These are phyloP conservation scores for Xylaria polymorpha DNA, from an alignment of 2,329 filamentous ascomycete genomes.

Conservation along the genomic window DNA sequence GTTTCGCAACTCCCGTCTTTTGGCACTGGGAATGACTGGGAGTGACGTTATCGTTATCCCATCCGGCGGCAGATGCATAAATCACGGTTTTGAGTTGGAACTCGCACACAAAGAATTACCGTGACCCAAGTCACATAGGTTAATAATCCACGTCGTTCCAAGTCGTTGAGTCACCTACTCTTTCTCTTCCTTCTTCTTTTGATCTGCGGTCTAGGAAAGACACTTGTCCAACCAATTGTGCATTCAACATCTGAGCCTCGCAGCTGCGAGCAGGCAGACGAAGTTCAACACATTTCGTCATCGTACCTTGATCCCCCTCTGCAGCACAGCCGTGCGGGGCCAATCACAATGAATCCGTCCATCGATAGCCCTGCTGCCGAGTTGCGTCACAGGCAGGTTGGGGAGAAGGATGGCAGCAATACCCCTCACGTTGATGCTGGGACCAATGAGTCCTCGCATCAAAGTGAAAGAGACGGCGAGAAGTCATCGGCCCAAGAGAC, in stretches of 20 bases:
- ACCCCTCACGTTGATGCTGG: conserved; percentile 38
- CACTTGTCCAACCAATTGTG: not conserved
- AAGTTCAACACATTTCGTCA: conserved; percentile 46
- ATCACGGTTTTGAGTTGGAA: conserved; percentile 6
- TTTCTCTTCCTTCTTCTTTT: conserved; percentile 13
- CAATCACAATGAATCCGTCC: conserved; percentile 42
- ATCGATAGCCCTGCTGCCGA: conserved; percentile 39
- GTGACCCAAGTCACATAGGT: not conserved
- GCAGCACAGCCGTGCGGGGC: conserved; percentile 18
- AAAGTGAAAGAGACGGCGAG: conserved; percentile 27
- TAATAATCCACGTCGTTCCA: not conserved
- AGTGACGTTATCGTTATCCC: conserved; percentile 25
- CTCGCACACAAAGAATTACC: conserved; percentile 15
- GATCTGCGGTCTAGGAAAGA: not conserved
- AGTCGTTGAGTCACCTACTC: not conserved
- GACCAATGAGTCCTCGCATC: conserved; percentile 14
- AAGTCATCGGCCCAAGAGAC: conserved; percentile 37
- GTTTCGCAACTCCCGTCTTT: not conserved
- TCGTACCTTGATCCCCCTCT: conserved; percentile 11
- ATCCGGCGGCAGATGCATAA: conserved; percentile 12
- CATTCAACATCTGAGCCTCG: conserved; percentile 36
- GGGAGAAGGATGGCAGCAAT: conserved; percentile 34
- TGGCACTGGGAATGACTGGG: not conserved
- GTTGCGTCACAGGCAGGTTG: conserved; percentile 46
- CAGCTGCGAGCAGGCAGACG: conserved; percentile 42